These are phyloP conservation scores for Pseudocercospora fuligena DNA, from an alignment of 2,329 filamentous ascomycete genomes.

Conservation along the genomic window DNA sequence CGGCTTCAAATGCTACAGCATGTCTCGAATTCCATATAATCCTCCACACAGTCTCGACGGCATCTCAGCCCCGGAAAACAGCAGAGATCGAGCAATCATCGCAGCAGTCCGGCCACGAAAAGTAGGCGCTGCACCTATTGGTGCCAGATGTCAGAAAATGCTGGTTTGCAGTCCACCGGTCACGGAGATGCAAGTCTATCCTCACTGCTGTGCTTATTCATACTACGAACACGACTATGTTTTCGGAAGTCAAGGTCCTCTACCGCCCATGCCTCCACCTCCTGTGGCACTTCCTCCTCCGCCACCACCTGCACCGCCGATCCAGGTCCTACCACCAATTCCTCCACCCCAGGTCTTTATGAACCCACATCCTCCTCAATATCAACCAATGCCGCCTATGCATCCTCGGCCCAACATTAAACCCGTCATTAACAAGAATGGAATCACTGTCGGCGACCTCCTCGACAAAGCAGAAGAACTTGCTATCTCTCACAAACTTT, in stretches of 20 bases:
- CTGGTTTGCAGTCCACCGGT: slow-evolving; percentile 6
- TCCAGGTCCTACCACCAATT: neutral
- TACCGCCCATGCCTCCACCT: neutral
- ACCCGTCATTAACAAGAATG: neutral
- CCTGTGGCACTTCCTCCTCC: neutral
- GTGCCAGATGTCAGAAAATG: slow-evolving; percentile 5
- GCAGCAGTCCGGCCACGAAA: neutral
- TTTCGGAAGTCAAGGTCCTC: neutral
- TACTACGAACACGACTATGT: neutral
- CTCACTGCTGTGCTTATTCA: slow-evolving; percentile 1
- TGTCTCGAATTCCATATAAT: neutral
- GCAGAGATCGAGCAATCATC: neutral
- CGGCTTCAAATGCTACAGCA: slow-evolving; percentile 5
- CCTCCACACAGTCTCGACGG: neutral
- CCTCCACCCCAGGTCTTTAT: neutral
- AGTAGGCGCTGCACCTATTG: neutral
- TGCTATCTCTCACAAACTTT: neutral
- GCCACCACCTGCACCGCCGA: neutral
- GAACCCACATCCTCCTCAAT: neutral
- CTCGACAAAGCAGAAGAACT: slow-evolving; percentile 2
- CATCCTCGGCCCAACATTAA: neutral
- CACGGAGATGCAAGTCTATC: slow-evolving; percentile 6
- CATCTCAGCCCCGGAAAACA: neutral
- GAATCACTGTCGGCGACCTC: slow-evolving; percentile 13
- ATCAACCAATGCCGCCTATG: neutral